A percentile compares a stretch with the other conserved stretches of the same genome.
Evolutionary conservation across 2,329 filamentous ascomycete species (phyloP).

Genomic region (Colletotrichum neosansevieriae): DNA sequence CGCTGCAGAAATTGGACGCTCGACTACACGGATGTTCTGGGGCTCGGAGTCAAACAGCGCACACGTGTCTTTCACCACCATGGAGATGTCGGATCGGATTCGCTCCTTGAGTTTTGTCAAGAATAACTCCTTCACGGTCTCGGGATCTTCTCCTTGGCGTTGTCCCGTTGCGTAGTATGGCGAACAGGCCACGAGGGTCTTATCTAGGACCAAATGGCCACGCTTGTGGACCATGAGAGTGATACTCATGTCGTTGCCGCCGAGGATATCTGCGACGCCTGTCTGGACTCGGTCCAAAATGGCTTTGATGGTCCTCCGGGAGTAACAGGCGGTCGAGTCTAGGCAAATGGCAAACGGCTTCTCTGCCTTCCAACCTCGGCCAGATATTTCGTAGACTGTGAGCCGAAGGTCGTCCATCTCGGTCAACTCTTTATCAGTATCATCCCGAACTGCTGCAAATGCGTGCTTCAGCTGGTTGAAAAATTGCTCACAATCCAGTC

Average conservation of each 20-base stretch:
- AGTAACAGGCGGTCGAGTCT: constrained; percentile 56
- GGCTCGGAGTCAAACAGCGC: constrained; percentile 52
- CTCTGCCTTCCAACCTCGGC: constrained; percentile 58
- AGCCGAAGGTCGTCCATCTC: constrained; percentile 62
- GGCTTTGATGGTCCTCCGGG: constrained; percentile 59
- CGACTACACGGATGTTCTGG: constrained; percentile 38
- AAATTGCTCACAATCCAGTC: constrained; percentile 59
- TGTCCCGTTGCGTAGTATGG: constrained; percentile 38
- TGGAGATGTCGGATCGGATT: constrained; percentile 61
- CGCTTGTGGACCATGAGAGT: constrained; percentile 64
- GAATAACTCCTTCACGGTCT: constrained; percentile 54
- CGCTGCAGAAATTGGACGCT: constrained; percentile 35
- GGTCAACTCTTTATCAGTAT: constrained; percentile 55
- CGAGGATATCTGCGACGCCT: constrained; percentile 61
- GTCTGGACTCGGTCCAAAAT: constrained; percentile 64
- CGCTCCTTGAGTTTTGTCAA: constrained; percentile 57
- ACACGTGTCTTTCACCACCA: constrained; percentile 65
- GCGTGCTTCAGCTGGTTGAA: constrained; percentile 52
- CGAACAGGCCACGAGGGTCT: constrained; percentile 55
- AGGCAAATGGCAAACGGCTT: constrained; percentile 61
- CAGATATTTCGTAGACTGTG: constrained; percentile 59
- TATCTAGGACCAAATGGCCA: constrained; percentile 65
- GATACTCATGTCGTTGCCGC: constrained; percentile 59
- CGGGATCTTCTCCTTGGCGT: constrained; percentile 46
- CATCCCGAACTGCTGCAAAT: constrained; percentile 53